A percentile compares a stretch with the other conserved stretches of the same genome.
Conservation (phyloP, 177 flowering plant species). For the Vitis hybrid region DNA sequence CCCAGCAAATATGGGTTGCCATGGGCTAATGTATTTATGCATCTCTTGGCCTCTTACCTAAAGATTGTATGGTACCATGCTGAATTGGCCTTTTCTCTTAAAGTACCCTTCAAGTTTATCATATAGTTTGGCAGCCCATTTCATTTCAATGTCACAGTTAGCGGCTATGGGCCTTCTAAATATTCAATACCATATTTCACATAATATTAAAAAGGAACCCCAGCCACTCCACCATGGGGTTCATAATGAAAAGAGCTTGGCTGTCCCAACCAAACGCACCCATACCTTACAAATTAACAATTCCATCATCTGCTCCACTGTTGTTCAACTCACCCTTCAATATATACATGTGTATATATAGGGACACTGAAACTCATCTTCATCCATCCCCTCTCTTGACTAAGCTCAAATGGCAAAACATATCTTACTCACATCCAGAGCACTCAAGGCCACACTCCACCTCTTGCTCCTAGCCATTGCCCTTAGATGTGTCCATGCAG, state of each 20-base stretch:
- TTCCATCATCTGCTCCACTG: conserved; percentile 1
- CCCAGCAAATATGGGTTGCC: too few relatives aligned
- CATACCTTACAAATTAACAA: not conserved
- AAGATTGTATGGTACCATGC: too few relatives aligned
- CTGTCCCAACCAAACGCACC: not conserved
- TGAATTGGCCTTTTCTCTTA: too few relatives aligned
- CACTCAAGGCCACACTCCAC: not conserved
- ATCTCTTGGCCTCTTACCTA: too few relatives aligned
- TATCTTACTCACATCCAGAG: not conserved
- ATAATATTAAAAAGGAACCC: not conserved
- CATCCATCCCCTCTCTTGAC: not conserved
- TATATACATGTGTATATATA: not conserved
- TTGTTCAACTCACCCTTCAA: not conserved
- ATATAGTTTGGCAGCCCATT: too few relatives aligned
- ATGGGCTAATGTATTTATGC: too few relatives aligned
- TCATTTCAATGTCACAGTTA: too few relatives aligned
- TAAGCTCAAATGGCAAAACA: conserved; percentile 1
- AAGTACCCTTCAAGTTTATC: too few relatives aligned
- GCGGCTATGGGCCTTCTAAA: too few relatives aligned
- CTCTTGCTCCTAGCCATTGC: not conserved
- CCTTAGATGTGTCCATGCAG: too few relatives aligned
- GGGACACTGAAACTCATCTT: not conserved
- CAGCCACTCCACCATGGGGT: conserved; percentile 2
- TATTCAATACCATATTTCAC: too few relatives aligned
- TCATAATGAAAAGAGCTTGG: not conserved